Base-by-base conservation (phyloP, 1,284 basidiomycete species). In the Exsudoporus floridanus region DNA sequence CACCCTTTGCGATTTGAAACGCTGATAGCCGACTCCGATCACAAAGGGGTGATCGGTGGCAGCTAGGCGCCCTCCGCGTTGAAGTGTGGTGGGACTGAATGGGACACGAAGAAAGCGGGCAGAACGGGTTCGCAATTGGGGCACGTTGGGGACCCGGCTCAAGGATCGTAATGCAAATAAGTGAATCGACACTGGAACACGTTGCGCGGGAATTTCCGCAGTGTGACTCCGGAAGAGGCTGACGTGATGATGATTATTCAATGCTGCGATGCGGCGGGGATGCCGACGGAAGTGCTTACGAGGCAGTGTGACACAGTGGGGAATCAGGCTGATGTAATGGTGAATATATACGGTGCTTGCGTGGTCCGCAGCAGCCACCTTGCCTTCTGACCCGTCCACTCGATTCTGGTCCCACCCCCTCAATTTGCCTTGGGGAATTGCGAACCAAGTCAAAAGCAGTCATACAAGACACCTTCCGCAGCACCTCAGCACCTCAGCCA, bases 341-440 rank as follows among this genome's bases (percentile, higher is more conserved):
- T 65, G 59, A 57, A 69, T 72, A 73, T 71, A 69, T 70, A 66
- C 68, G 43, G 35, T 51, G 54, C 57, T 54, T 65, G 66, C 67
- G 67, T 69, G 70, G 38, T 66, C 70, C 67, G 67, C 67, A 72
- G 67, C 56, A 66, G 4, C 28, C 43, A 47, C 18, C 43, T 50
- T 40, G 18, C 30, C 47, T 60, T 53, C 42, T 31, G 40, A 21
- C 54, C 23, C 54, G 45, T 38, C 52, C 37, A 28, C 43, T 27
- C 51, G n/a, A 46, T 33, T 48, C n/a, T 39, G 23, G 31, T 34
- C 23, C 30, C 46, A 18, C 40, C 48, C 54, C 31, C 36, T 50
- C 28, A 46, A 58, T 50, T 51, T 38, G 49, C 47, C 27, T 34
- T 46, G 39, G 31, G 41, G 47, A 50, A 44, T 21, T 27, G 21